Evolutionary conservation across 495 filamentous ascomycete genomes (phyloP).

Genomic region (Staphylotrichum longicolle): DNA sequence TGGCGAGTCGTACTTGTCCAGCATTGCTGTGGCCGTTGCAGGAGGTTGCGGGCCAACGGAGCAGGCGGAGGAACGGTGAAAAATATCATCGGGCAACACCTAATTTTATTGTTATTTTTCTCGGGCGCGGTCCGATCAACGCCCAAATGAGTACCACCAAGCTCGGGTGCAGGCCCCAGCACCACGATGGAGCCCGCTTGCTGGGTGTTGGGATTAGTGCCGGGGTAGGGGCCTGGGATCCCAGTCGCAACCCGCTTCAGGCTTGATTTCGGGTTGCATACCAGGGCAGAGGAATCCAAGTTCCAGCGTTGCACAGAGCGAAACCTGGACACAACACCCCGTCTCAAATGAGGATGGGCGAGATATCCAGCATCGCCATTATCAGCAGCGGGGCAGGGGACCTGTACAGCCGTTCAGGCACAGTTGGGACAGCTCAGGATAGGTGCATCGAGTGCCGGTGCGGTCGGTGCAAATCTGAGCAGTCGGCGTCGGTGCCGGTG

Average conservation of each 20-base stretch:
- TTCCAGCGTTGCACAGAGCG: constrained; percentile 11
- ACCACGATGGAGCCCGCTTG: constrained; percentile 25
- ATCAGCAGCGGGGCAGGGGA: background rate
- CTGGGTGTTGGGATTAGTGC: constrained; percentile 22
- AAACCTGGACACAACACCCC: background rate
- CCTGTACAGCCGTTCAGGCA: constrained; percentile 1
- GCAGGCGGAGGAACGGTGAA: constrained; percentile 15
- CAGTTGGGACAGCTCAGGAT: background rate
- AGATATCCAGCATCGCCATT: constrained; percentile 1
- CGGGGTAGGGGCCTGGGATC: constrained; percentile 26
- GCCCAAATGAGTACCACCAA: constrained; percentile 24
- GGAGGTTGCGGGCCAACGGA: constrained; percentile 13
- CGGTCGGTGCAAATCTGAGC: too few relatives aligned
- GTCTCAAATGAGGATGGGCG: constrained; percentile 12
- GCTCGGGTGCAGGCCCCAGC: constrained; percentile 25
- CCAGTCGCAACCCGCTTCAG: constrained; percentile 10
- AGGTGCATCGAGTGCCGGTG: background rate
- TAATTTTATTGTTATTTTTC: constrained; percentile 30
- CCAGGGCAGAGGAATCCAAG: constrained; percentile 14
- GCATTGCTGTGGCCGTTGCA: constrained; percentile 16
- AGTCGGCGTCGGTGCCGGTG: background rate
- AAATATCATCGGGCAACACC: constrained; percentile 21
- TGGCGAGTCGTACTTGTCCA: constrained; percentile 17
- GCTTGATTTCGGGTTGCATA: constrained; percentile 11
- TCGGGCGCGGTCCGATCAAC: constrained; percentile 20